phyloP scores from a whole-genome alignment of 192 early-diverging fungal species.

The Geranomyces michiganensis region DNA sequence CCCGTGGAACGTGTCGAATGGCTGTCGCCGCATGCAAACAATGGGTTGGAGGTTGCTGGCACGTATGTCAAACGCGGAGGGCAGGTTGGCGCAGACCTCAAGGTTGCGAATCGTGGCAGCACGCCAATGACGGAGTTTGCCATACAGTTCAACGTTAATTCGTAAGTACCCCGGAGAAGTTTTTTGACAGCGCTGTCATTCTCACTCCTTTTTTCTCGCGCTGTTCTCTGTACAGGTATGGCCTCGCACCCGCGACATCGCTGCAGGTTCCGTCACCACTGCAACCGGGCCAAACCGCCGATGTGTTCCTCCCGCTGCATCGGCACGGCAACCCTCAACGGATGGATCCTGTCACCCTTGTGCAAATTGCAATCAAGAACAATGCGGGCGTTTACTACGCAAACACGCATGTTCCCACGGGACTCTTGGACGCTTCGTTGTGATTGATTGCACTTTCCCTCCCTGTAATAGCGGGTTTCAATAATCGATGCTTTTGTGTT shows the following conservation, averaged over 20 bases:
- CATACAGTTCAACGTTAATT: constrained; percentile 63
- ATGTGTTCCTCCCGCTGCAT: constrained; percentile 31
- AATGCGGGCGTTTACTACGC: constrained; percentile 57
- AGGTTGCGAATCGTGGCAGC: constrained; percentile 41
- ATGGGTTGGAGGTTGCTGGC: constrained; percentile 10
- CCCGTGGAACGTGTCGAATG: too few relatives aligned
- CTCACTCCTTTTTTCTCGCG: too few relatives aligned
- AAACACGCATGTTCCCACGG: constrained; percentile 31
- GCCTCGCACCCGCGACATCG: constrained; percentile 45
- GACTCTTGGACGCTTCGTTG: too few relatives aligned
- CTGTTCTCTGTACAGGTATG: constrained; percentile 36
- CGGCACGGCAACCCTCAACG: constrained; percentile 33
- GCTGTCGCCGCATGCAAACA: too few relatives aligned
- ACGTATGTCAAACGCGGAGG: constrained; percentile 34
- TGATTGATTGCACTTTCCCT: too few relatives aligned
- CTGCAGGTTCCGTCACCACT: constrained; percentile 44
- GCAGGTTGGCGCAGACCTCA: constrained; percentile 47
- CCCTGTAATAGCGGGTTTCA: too few relatives aligned
- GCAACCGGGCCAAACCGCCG: constrained; percentile 23
- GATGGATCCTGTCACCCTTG: constrained; percentile 48
- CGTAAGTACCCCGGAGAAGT: constrained; percentile 21
- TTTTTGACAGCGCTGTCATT: too few relatives aligned
- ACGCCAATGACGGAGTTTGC: constrained; percentile 55
- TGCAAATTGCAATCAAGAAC: constrained; percentile 63
- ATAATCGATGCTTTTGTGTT: too few relatives aligned